A percentile compares a stretch with the other conserved stretches of the same genome.
Conservation (phyloP, 1,284 basidiomycete species). For the Exobasidium rhododendri region DNA sequence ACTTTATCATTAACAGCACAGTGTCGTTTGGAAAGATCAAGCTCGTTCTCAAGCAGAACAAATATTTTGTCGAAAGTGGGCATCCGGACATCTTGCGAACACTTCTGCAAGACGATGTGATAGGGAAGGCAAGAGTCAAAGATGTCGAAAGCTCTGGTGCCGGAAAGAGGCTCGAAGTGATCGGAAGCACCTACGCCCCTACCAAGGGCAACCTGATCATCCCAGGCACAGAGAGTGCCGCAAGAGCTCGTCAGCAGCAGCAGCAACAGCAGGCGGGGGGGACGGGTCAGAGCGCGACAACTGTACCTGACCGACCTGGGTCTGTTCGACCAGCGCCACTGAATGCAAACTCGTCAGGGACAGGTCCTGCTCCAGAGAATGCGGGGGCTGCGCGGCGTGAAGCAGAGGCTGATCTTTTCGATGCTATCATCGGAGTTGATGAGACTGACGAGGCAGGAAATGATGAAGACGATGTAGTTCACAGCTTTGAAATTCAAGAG, state of each 20-base stretch:
- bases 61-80: conserved; percentile 53
- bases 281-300: background rate
- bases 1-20: conserved; percentile 52
- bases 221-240: conserved; percentile 42
- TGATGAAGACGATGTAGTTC: conserved; percentile 47
- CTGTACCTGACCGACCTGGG: background rate
- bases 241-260: conserved; percentile 26
- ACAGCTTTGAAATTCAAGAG: conserved; percentile 53
- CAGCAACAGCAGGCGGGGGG: conserved; percentile 4
- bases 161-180: conserved; percentile 26
- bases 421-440: conserved; percentile 52
- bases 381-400: conserved; percentile 16
- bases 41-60: conserved; percentile 54
- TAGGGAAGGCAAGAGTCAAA: conserved; percentile 42
- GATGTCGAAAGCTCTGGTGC: conserved; percentile 19
- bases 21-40: conserved; percentile 54
- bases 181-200: conserved; percentile 39
- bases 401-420: conserved; percentile 50
- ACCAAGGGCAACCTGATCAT: conserved; percentile 47
- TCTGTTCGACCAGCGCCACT: background rate
- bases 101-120: conserved; percentile 48
- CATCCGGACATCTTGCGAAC: conserved; percentile 51
- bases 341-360: conserved; percentile 14
- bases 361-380: conserved; percentile 20
- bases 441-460: conserved; percentile 45